Evolutionary conservation across 2,329 filamentous ascomycete species (phyloP).

Genomic region (Botrytis porri): DNA sequence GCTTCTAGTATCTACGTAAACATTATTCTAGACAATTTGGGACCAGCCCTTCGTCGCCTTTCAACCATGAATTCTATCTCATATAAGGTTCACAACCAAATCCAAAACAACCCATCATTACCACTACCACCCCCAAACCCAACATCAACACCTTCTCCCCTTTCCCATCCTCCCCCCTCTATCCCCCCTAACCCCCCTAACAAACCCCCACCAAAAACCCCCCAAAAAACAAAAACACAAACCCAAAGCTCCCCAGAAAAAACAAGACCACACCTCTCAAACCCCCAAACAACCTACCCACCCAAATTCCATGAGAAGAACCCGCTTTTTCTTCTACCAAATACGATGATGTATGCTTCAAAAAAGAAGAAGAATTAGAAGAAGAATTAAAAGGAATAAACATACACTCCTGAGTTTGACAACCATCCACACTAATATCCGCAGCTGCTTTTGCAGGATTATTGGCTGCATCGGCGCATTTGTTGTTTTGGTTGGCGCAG

Average conservation of each 20-base stretch:
- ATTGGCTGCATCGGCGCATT: conserved; percentile 3
- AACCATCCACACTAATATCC: background rate
- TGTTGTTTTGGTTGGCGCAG: conserved; percentile 6
- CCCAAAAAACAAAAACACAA: background rate
- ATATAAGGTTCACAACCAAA: background rate
- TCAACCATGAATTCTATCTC: too few species aligned
- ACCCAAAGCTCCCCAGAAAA: background rate
- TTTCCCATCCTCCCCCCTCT: too few species aligned
- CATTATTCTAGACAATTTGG: background rate
- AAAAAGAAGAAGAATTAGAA: background rate
- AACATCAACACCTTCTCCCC: background rate
- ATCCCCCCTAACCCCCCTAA: too few species aligned
- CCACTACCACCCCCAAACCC: background rate
- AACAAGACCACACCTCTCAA: background rate
- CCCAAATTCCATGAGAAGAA: background rate
- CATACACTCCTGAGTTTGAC: conserved; percentile 13
- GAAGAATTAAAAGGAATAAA: background rate
- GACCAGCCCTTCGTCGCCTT: background rate
- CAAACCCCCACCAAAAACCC: background rate
- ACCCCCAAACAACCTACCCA: background rate
- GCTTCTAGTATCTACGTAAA: background rate
- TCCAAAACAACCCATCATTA: background rate
- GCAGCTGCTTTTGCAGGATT: background rate
- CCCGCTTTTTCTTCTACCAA: background rate
- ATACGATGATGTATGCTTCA: background rate